Evolutionary conservation across 331 rosid species (phyloP).

Genomic region (Prunus yedoensis): DNA sequence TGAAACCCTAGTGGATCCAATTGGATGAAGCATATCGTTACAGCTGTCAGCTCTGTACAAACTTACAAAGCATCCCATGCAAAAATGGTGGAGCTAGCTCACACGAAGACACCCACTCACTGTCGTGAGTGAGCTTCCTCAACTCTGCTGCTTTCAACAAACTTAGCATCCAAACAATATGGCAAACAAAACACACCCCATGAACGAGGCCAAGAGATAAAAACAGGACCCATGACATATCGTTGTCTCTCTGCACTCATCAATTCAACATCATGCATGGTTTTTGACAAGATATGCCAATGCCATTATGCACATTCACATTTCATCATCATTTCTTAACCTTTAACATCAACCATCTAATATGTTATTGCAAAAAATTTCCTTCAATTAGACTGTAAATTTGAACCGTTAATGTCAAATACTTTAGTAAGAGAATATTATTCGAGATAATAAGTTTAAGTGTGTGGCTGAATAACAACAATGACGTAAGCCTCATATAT

Average conservation of each 20-base stretch:
- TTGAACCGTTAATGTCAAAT: background rate
- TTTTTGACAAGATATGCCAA: background rate
- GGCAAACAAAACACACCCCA: slow-evolving; percentile 5
- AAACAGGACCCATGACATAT: background rate
- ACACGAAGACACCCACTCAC: background rate
- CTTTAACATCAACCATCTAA: background rate
- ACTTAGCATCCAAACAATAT: background rate
- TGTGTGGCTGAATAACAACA: accelerated
- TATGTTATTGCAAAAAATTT: too few species aligned
- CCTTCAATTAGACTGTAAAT: background rate
- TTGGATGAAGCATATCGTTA: background rate
- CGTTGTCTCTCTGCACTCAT: background rate
- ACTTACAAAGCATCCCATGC: slow-evolving; percentile 2
- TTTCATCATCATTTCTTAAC: background rate
- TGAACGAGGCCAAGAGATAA: background rate
- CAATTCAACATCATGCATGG: background rate
- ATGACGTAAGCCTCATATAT: too few species aligned
- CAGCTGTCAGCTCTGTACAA: slow-evolving; percentile 5
- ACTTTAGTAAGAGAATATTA: too few species aligned
- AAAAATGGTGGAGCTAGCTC: background rate
- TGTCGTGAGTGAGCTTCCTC: background rate
- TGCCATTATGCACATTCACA: background rate
- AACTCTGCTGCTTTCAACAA: background rate
- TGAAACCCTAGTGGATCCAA: background rate
- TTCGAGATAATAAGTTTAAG: too few species aligned